Conservation (phyloP, 768 basidiomycete species). For the Mycena sanguinolenta region DNA sequence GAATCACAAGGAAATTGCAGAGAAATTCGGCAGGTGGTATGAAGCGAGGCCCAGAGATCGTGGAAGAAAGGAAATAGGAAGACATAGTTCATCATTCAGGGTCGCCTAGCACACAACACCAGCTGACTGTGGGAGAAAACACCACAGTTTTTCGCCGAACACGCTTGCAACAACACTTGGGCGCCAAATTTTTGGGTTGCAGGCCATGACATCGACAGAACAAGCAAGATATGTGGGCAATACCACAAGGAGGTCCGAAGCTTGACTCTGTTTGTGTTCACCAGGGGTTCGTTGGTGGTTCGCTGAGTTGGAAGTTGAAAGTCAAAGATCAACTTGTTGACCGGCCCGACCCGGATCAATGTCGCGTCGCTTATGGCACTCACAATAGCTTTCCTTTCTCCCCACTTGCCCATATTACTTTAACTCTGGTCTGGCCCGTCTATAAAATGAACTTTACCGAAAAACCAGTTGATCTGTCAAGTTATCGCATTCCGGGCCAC, state of each 20-base stretch:
- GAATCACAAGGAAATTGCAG: background rate
- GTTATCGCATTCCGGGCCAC: slow-evolving; percentile 51
- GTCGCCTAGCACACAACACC: background rate
- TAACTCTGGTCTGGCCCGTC: background rate
- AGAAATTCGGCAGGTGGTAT: slow-evolving; percentile 4
- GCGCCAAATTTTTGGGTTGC: background rate
- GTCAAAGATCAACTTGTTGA: background rate
- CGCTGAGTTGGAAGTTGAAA: background rate
- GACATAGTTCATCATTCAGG: background rate
- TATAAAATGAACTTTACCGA: slow-evolving; percentile 4
- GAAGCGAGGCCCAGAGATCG: background rate
- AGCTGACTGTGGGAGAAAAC: background rate
- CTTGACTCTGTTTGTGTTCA: too few relatives aligned
- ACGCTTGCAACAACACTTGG: too few relatives aligned
- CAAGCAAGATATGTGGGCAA: background rate
- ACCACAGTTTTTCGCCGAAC: background rate
- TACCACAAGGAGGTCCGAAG: background rate
- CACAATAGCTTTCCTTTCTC: too few relatives aligned
- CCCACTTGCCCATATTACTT: background rate
- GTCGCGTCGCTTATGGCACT: background rate
- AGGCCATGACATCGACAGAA: background rate
- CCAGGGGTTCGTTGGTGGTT: too few relatives aligned
- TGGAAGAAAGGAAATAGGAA: background rate
- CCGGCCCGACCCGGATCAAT: background rate
- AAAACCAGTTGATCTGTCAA: slow-evolving; percentile 39